A percentile compares a stretch with the other conserved stretches of the same genome.
phyloP scores from a whole-genome alignment of 2,329 filamentous ascomycete genomes.

The Leptosphaerulina australis region DNA sequence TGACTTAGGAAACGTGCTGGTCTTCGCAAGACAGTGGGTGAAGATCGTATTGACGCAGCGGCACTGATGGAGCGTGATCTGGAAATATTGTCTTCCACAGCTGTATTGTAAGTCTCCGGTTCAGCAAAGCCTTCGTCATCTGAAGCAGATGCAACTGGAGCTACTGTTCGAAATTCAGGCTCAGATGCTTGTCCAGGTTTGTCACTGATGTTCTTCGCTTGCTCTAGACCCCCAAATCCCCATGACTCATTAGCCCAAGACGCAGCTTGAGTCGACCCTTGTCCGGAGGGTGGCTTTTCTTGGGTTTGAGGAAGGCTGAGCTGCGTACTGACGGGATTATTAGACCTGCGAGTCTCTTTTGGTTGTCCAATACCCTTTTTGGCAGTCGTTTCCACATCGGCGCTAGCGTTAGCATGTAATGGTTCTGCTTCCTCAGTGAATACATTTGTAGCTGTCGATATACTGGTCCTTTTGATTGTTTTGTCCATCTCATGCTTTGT shows the following conservation, averaged over 20 bases:
- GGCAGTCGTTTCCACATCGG: not conserved
- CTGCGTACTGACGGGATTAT: not conserved
- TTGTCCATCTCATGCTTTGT: not conserved
- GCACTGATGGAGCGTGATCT: constrained; percentile 23
- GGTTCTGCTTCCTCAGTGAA: not conserved
- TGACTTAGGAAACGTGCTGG: constrained; percentile 34
- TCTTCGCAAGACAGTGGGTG: constrained; percentile 24
- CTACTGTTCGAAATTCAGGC: not conserved
- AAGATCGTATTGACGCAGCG: constrained; percentile 27
- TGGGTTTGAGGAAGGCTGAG: not conserved
- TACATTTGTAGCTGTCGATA: not conserved
- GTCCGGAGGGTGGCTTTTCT: constrained; percentile 1
- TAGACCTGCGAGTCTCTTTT: not conserved
- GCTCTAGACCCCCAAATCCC: constrained; percentile 6
- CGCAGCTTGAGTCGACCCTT: not conserved
- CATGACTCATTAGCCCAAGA: constrained; percentile 12
- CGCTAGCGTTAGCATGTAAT: too few species aligned
- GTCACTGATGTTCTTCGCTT: not conserved
- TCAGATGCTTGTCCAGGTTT: not conserved
- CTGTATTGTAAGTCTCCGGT: constrained; percentile 14
- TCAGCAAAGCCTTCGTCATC: constrained; percentile 13
- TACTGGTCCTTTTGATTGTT: not conserved
- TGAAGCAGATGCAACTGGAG: not conserved
- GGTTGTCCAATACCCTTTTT: not conserved
- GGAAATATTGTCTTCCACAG: constrained; percentile 5